These are phyloP conservation scores for Trichophyton simii DNA, from an alignment of 2,329 filamentous ascomycete genomes.

Conservation along the genomic window DNA sequence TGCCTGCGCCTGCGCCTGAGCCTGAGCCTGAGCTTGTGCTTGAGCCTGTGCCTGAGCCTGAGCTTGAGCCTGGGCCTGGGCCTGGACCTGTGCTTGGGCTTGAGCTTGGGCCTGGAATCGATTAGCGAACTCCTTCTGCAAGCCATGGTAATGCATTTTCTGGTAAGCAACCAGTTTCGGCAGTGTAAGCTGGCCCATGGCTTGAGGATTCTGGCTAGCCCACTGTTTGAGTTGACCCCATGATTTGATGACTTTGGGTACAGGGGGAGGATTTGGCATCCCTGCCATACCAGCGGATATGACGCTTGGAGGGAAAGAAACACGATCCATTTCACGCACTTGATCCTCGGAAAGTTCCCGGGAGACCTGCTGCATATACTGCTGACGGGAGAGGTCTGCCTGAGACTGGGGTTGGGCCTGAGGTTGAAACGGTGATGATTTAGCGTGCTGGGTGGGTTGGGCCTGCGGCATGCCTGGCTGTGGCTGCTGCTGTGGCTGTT, in stretches of 20 bases:
- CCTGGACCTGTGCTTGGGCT: slow-evolving; percentile 15
- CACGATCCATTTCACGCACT: slow-evolving; percentile 32
- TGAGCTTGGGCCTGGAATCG: slow-evolving; percentile 13
- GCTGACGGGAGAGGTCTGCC: slow-evolving; percentile 22
- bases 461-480: slow-evolving; percentile 1
- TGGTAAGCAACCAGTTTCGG: slow-evolving; percentile 31
- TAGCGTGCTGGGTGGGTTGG: slow-evolving; percentile 11
- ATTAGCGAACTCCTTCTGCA: slow-evolving; percentile 20
- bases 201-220: slow-evolving; percentile 35
- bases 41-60: slow-evolving; percentile 11
- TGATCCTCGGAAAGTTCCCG: slow-evolving; percentile 30
- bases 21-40: slow-evolving; percentile 6
- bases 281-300: slow-evolving; percentile 23
- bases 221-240: slow-evolving; percentile 48
- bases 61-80: slow-evolving; percentile 1
- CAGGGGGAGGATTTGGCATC: slow-evolving; percentile 16
- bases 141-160: slow-evolving; percentile 32
- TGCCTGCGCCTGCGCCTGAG: slow-evolving; percentile 15
- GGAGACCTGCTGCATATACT: slow-evolving; percentile 21
- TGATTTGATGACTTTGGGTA: slow-evolving; percentile 41
- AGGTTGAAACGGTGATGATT: slow-evolving; percentile 15
- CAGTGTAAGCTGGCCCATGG: slow-evolving; percentile 30
- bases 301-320: slow-evolving; percentile 27
- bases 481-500: background rate
- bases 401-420: slow-evolving; percentile 11